phyloP scores from a whole-genome alignment of 345 rosid genomes.

The Citrus sp. region DNA sequence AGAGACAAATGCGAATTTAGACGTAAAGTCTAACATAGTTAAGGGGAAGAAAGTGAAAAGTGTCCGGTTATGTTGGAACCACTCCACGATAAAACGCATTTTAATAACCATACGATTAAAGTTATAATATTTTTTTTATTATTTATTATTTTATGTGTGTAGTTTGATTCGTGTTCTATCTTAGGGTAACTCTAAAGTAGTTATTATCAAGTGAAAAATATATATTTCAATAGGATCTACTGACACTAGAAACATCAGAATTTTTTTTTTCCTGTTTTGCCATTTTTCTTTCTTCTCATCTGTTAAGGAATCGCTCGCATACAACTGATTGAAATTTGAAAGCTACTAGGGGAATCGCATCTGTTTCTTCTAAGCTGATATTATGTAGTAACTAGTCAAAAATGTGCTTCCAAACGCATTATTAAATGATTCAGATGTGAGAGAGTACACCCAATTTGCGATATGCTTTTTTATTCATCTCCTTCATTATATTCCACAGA shows the following conservation, averaged over 20 bases:
- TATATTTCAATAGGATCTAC: too few species aligned
- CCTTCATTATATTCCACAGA: background rate
- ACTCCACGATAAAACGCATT: accelerated
- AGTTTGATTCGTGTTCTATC: too few species aligned
- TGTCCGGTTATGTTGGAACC: accelerated
- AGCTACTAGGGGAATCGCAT: background rate
- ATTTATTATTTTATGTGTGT: too few species aligned
- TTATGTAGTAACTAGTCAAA: background rate
- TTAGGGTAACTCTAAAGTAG: too few species aligned
- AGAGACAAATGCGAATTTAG: too few species aligned
- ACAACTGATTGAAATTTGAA: too few species aligned
- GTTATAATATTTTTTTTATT: too few species aligned
- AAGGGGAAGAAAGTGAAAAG: too few species aligned
- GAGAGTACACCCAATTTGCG: background rate
- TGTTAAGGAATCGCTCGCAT: background rate
- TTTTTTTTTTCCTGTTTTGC: background rate
- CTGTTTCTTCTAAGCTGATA: background rate
- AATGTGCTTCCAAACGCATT: background rate
- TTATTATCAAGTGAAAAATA: too few species aligned
- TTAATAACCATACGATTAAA: too few species aligned
- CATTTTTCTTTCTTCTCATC: background rate
- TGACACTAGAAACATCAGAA: too few species aligned
- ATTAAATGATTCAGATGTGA: background rate
- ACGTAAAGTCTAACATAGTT: too few species aligned
- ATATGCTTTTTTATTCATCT: background rate